phyloP scores from a whole-genome alignment of 2,329 filamentous ascomycete species.

The Talaromyces sp. region DNA sequence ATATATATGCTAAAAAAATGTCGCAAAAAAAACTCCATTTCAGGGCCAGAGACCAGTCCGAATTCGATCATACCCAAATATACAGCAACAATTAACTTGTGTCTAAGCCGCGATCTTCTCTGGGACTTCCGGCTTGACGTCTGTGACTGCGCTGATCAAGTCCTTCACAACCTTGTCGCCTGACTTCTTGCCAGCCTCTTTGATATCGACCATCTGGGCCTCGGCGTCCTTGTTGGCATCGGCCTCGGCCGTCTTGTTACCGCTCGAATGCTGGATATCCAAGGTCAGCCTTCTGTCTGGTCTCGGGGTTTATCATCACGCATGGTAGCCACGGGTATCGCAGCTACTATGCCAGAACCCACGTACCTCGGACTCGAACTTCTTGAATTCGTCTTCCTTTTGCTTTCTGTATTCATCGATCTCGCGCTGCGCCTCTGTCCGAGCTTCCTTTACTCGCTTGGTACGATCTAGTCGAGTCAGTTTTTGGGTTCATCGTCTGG shows the following conservation, averaged over 20 bases:
- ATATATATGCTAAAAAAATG: not conserved
- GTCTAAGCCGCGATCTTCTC: slow-evolving; percentile 35
- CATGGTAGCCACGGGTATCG: not conserved
- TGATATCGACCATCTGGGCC: slow-evolving; percentile 74
- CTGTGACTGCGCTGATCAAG: slow-evolving; percentile 76
- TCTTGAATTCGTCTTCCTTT: slow-evolving; percentile 93
- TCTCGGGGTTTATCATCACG: not conserved
- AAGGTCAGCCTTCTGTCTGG: not conserved
- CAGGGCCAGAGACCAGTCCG: not conserved
- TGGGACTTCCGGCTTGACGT: slow-evolving; percentile 69
- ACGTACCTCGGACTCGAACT: slow-evolving; percentile 74
- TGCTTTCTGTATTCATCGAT: slow-evolving; percentile 85
- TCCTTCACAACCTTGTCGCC: slow-evolving; percentile 77
- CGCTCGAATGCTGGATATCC: slow-evolving; percentile 70
- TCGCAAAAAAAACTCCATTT: not conserved
- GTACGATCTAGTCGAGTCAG: slow-evolving; percentile 64
- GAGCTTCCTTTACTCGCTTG: slow-evolving; percentile 94
- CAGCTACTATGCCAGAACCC: slow-evolving; percentile 14
- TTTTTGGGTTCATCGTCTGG: not conserved
- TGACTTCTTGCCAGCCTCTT: slow-evolving; percentile 71
- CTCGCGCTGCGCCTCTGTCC: slow-evolving; percentile 94
- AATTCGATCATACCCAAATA: not conserved
- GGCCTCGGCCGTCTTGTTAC: slow-evolving; percentile 77
- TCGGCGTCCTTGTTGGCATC: slow-evolving; percentile 79
- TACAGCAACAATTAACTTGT: not conserved